These are phyloP conservation scores for Orychophragmus violaceus DNA, from an alignment of 345 rosid genomes.

Conservation along the genomic window DNA sequence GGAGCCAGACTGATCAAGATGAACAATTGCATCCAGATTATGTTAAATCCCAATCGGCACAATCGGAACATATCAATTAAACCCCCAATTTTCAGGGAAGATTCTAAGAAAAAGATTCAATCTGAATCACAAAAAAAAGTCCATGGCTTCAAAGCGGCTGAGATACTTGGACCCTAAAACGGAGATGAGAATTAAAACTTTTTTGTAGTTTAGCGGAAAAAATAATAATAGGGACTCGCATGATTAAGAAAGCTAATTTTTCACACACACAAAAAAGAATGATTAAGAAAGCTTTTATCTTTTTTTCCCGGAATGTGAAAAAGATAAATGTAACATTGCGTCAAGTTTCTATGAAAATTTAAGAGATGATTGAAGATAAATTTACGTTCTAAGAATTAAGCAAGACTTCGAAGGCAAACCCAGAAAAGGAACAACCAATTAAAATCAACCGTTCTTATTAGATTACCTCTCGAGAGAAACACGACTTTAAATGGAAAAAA, in stretches of 20 bases:
- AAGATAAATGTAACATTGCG: background rate
- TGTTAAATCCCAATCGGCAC: background rate
- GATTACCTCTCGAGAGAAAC: background rate
- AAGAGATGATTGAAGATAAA: too few species aligned
- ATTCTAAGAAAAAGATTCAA: background rate
- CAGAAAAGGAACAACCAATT: slow-evolving; percentile 5
- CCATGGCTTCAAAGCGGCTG: slow-evolving; percentile 3
- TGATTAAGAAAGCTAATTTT: background rate
- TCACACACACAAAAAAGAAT: too few species aligned
- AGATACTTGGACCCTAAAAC: background rate
- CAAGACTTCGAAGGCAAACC: slow-evolving; percentile 16
- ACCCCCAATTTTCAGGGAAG: background rate
- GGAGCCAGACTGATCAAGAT: slow-evolving; percentile 11
- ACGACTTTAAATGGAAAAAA: background rate
- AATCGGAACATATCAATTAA: background rate
- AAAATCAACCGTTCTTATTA: background rate
- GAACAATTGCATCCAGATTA: slow-evolving; percentile 2
- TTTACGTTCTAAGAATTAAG: slow-evolving; percentile 7
- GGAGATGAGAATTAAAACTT: background rate
- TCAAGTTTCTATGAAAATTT: background rate
- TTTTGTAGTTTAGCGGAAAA: slow-evolving; percentile 18
- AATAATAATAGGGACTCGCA: background rate
- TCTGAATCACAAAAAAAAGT: slow-evolving; percentile 23
- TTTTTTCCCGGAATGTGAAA: background rate
- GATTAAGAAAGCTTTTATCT: background rate